Conservation (phyloP, 306 rosid species). For the Abrus pulchellus region DNA sequence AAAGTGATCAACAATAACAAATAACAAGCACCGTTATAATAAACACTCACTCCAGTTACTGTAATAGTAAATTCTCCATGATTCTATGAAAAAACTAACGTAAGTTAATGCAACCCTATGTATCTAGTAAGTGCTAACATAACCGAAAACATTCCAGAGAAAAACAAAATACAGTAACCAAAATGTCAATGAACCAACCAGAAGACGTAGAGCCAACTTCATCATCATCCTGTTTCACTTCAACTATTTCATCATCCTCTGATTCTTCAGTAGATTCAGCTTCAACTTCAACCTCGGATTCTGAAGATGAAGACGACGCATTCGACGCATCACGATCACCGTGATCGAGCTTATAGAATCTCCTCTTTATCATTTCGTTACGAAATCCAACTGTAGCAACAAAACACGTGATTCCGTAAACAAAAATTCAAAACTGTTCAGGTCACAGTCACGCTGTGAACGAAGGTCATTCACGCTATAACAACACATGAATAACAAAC, state of each 20-base stretch:
- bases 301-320: slow-evolving; percentile 71
- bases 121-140: neutral
- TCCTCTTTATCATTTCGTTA: slow-evolving; percentile 79
- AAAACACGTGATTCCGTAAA: slow-evolving; percentile 16
- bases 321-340: slow-evolving; percentile 70
- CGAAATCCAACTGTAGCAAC: slow-evolving; percentile 32
- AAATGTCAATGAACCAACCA: slow-evolving; percentile 55
- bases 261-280: slow-evolving; percentile 52
- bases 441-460: neutral
- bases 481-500: neutral
- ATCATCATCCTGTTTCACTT: slow-evolving; percentile 48
- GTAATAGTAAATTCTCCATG: neutral
- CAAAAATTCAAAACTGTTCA: slow-evolving; percentile 18
- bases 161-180: neutral
- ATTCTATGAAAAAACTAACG: neutral
- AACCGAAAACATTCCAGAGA: neutral
- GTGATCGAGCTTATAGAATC: slow-evolving; percentile 76
- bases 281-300: slow-evolving; percentile 62
- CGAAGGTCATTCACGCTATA: no score
- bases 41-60: neutral
- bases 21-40: neutral
- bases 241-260: slow-evolving; percentile 50
- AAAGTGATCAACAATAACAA: slow-evolving; percentile 1
- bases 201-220: slow-evolving; percentile 72
- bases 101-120: slow-evolving; percentile 4